Percentiles rank a stretch among this genome's conserved stretches.
Conservation (phyloP, 1,284 basidiomycete species). For the Somion occarium region DNA sequence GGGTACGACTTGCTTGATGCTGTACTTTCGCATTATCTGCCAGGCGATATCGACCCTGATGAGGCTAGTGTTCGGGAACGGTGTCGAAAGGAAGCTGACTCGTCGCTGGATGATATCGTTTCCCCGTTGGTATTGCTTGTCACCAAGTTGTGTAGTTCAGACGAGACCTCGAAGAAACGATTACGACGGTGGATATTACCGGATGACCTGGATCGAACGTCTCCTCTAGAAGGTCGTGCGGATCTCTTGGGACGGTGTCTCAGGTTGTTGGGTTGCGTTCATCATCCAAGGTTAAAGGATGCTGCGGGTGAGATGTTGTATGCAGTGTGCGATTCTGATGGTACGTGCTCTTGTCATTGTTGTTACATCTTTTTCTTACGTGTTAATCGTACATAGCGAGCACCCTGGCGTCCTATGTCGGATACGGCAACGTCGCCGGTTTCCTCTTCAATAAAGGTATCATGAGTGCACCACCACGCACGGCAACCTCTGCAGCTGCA, state of each 20-base stretch:
- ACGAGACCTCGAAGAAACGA: conserved; percentile 49
- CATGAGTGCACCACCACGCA: conserved; percentile 46
- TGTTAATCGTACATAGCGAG: conserved; percentile 42
- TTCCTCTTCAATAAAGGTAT: conserved; percentile 88
- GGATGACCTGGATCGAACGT: conserved; percentile 71
- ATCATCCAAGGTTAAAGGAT: conserved; percentile 67
- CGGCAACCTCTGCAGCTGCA: conserved; percentile 27
- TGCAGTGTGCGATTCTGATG: conserved; percentile 74
- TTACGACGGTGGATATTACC: conserved; percentile 70
- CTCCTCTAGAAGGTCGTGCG: conserved; percentile 64
- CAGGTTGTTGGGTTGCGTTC: conserved; percentile 71
- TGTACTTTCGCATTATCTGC: conserved; percentile 61
- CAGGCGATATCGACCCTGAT: conserved; percentile 59
- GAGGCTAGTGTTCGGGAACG: conserved; percentile 50
- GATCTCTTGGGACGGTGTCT: conserved; percentile 77
- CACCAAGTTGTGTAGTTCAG: conserved; percentile 61
- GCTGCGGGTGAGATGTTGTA: conserved; percentile 84
- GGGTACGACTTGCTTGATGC: conserved; percentile 63
- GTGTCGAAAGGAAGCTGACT: conserved; percentile 44
- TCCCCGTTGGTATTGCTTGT: conserved; percentile 74
- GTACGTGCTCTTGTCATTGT: conserved; percentile 37
- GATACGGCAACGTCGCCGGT: conserved; percentile 91
- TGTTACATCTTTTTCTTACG: conserved; percentile 1
- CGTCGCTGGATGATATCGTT: conserved; percentile 69
- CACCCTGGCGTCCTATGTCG: conserved; percentile 68